A percentile compares a stretch with the other conserved stretches of the same genome.
Conservation (phyloP, 2,329 filamentous ascomycete species). For the Monosporascus sp. region DNA sequence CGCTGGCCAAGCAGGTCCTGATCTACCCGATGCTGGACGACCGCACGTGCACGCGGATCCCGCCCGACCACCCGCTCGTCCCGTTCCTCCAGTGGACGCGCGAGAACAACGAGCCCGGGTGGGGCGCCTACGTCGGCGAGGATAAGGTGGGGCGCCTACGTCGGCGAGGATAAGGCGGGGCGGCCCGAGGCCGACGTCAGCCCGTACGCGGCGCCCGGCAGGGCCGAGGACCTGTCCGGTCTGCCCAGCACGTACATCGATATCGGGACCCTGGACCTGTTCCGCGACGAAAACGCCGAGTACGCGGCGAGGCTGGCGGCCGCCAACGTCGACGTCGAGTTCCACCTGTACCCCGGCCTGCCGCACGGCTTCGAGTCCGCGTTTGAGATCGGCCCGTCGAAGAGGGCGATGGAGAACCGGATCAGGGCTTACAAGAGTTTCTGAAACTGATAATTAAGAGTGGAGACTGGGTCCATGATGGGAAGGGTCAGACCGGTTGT, state of each 20-base stretch:
- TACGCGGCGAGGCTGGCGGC: slow-evolving; percentile 16
- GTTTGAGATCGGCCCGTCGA: slow-evolving; percentile 2
- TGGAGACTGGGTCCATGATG: no score
- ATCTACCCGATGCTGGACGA: slow-evolving; percentile 31
- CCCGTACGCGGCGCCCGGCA: slow-evolving; percentile 15
- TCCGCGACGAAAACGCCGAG: slow-evolving; percentile 16
- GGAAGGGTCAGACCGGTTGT: no score
- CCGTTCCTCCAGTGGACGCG: slow-evolving; percentile 7
- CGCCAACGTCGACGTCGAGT: slow-evolving; percentile 18
- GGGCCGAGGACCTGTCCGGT: slow-evolving; percentile 17
- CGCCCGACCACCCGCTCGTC: slow-evolving; percentile 3
- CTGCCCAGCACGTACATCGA: slow-evolving; percentile 23
- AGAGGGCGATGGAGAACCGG: slow-evolving; percentile 10
- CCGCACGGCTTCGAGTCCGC: slow-evolving; percentile 18
- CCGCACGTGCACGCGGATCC: slow-evolving; percentile 6
- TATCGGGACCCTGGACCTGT: slow-evolving; percentile 20
- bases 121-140: slow-evolving; percentile 14
- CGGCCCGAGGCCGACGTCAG: slow-evolving; percentile 13
- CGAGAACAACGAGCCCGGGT: slow-evolving; percentile 9
- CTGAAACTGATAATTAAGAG: background rate
- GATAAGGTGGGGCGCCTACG: slow-evolving; percentile 11
- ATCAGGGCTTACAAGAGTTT: background rate
- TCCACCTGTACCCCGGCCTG: slow-evolving; percentile 22
- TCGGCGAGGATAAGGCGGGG: slow-evolving; percentile 12
- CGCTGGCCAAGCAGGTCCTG: slow-evolving; percentile 24